Evolutionary conservation across 2,329 filamentous ascomycete genomes (phyloP), one percentile per base, ranked within the genome.

Genomic region (Penicillium sp.): DNA sequence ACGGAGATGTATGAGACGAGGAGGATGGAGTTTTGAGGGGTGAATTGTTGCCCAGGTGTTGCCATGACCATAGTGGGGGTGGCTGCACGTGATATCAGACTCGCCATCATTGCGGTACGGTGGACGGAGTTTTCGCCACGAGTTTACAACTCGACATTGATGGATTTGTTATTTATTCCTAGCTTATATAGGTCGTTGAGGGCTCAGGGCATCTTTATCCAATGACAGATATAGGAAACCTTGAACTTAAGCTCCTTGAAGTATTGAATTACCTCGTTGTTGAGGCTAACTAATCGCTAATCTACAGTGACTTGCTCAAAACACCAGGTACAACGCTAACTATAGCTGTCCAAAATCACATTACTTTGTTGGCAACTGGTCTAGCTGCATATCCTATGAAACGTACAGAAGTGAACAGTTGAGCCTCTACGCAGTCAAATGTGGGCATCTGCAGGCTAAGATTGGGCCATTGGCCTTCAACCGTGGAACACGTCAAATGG

Each of bases 21-120:
- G 50, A 52, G 46, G 58, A 59, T 53, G 52, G 55, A 66, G 61
- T 66, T 66, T 62, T 64, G 66, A 68, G 65, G 64, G 64, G 66
- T 64, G 47, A 50, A 50, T 66, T 58, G 57, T 59, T 45, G 63
- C 56, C 57, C 54, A 62, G 56, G 63, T 64, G 61, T 66, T 66
- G 60, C 60, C 60, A 57, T 62, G 58, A 57, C 59, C 60, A 56
- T 62, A 57, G 63, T 64, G 65, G 65, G 64, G 59, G 57, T 44
- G 40, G 40, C 43, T 52, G 58, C 59, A 61, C 59, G 59, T 61
- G 59, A 61, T 59, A 41, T 46, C 45, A 44, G 52, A 27, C 49
- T 53, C 42, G 41, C 46, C 50, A 52, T 58, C 54, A 58, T 59
- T 51, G 47, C 52, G 46, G 33, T 41, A 33, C 18, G 11, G 34